Conservation (phyloP, 2,329 filamentous ascomycete genomes). For the Xylaria sp. region DNA sequence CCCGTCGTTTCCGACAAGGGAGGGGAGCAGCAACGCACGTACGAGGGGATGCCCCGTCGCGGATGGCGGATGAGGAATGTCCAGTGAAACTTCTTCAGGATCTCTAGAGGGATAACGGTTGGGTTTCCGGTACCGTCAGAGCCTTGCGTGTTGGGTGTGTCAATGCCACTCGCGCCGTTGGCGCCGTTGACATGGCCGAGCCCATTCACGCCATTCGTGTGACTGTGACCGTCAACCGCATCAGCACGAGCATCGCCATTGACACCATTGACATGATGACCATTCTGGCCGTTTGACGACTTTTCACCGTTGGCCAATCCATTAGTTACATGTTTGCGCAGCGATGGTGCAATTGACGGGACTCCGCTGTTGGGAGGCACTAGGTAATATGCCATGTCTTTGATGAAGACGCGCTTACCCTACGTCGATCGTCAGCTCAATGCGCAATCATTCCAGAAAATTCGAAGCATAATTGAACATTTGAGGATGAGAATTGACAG, state of each 20-base stretch:
- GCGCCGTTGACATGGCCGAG: constrained; percentile 9
- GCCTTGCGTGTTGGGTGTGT: constrained; percentile 36
- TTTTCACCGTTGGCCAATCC: constrained; percentile 36
- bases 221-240: constrained; percentile 9
- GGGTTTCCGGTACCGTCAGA: constrained; percentile 76
- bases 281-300: constrained; percentile 29
- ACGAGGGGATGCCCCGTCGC: constrained; percentile 89
- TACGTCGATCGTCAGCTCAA: constrained; percentile 57
- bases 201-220: constrained; percentile 17
- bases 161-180: constrained; percentile 17
- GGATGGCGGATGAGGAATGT: constrained; percentile 97
- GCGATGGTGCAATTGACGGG: constrained; percentile 80
- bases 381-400: constrained; percentile 95
- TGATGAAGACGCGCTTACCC: constrained; percentile 96
- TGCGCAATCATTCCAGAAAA: constrained; percentile 37
- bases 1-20: constrained; percentile 84
- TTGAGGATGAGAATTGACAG: not conserved
- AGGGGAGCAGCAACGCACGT: constrained; percentile 92
- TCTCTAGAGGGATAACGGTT: constrained; percentile 79
- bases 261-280: constrained; percentile 28
- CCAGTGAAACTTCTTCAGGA: constrained; percentile 87
- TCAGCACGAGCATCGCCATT: constrained; percentile 13
- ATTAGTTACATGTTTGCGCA: constrained; percentile 65
- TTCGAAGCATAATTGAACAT: not conserved
- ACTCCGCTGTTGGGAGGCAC: constrained; percentile 77